Conservation (phyloP, 1,284 basidiomycete species). For the Volvariella surrecta region DNA sequence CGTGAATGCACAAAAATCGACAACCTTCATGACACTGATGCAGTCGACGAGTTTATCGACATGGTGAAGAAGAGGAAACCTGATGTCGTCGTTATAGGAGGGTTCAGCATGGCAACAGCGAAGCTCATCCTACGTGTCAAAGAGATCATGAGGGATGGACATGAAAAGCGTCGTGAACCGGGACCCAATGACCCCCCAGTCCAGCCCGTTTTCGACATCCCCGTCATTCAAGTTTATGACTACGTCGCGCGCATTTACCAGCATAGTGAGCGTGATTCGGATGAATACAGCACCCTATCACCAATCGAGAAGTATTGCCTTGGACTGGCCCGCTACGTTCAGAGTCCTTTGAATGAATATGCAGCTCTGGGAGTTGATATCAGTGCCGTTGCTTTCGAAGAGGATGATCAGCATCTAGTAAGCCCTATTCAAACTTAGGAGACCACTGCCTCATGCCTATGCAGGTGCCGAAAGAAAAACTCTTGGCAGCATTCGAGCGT, state of each 20-base stretch:
- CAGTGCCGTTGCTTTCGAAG: constrained; percentile 71
- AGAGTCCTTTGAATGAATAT: constrained; percentile 93
- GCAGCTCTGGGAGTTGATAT: constrained; percentile 82
- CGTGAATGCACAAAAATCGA: constrained; percentile 87
- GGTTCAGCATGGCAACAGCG: constrained; percentile 77
- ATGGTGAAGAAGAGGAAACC: constrained; percentile 78
- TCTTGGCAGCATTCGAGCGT: constrained; percentile 78
- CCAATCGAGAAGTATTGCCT: constrained; percentile 90
- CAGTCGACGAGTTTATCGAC: constrained; percentile 70
- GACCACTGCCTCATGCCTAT: constrained; percentile 8
- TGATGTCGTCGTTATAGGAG: constrained; percentile 85
- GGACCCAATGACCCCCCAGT: constrained; percentile 15
- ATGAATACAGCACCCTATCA: constrained; percentile 81
- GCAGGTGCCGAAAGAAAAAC: constrained; percentile 80
- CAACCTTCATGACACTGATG: constrained; percentile 68
- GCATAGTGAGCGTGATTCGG: constrained; percentile 78
- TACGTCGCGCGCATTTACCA: constrained; percentile 94
- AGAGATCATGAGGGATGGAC: constrained; percentile 18
- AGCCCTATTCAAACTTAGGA: constrained; percentile 18
- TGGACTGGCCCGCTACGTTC: constrained; percentile 88
- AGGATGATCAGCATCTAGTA: constrained; percentile 84
- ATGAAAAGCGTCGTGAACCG: constrained; percentile 6
- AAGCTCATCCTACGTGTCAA: constrained; percentile 65
- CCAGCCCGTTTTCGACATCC: constrained; percentile 40
- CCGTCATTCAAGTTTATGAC: constrained; percentile 83